These are phyloP conservation scores for Linnemannia hyalina DNA, from an alignment of 192 early-diverging fungal genomes.

Conservation along the genomic window DNA sequence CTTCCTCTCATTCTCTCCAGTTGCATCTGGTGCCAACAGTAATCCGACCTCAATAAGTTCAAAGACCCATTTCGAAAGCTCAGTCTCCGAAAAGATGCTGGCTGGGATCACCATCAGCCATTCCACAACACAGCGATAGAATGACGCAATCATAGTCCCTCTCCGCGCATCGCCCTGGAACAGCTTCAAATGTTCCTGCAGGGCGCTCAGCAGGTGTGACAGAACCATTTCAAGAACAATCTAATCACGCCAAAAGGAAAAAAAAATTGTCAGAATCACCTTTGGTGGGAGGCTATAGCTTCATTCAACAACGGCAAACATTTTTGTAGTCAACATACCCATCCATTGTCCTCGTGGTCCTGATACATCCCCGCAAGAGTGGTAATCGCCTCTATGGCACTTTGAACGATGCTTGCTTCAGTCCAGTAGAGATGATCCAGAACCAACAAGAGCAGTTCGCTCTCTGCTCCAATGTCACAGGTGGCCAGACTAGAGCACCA, in stretches of 20 bases:
- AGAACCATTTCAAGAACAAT: constrained; percentile 70
- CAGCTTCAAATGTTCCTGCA: constrained; percentile 75
- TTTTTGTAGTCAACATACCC: constrained; percentile 33
- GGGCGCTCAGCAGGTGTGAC: constrained; percentile 73
- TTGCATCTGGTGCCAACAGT: constrained; percentile 49
- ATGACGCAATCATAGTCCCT: constrained; percentile 70
- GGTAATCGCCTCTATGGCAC: constrained; percentile 74
- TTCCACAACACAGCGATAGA: constrained; percentile 77
- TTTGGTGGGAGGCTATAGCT: neutral
- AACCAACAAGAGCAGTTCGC: constrained; percentile 73
- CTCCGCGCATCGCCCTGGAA: constrained; percentile 37
- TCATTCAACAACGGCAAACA: neutral
- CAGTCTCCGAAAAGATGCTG: constrained; percentile 70
- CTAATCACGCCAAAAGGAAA: constrained; percentile 17
- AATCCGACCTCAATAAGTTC: constrained; percentile 75
- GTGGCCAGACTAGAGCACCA: constrained; percentile 52
- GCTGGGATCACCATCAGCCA: constrained; percentile 83
- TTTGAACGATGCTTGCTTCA: constrained; percentile 70
- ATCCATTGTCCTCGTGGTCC: constrained; percentile 68
- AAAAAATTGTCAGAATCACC: neutral
- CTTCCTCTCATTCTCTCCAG: constrained; percentile 40
- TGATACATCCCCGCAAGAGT: constrained; percentile 71
- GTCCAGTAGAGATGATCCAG: constrained; percentile 76
- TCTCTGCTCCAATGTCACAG: constrained; percentile 57
- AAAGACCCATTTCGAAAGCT: constrained; percentile 74